Conservation (phyloP, 2,329 filamentous ascomycete species). For the Orbilia ellipsospora region DNA sequence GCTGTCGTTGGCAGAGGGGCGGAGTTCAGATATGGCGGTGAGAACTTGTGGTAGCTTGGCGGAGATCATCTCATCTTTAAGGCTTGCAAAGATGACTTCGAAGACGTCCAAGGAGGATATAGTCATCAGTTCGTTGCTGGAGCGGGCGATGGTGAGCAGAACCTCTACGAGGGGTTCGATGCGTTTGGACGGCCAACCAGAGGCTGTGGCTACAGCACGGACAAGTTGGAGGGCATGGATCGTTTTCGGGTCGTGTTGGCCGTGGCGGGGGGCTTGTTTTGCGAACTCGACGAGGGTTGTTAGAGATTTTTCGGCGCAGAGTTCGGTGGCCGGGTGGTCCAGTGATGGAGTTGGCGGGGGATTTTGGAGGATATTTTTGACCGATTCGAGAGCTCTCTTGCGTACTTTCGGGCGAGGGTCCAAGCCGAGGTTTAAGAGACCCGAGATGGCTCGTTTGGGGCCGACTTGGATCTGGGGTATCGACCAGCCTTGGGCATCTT, state of each 20-base stretch:
- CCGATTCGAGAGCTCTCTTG: conserved; percentile 89
- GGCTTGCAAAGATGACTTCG: conserved; percentile 92
- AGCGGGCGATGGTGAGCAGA: conserved; percentile 85
- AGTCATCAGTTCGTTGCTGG: conserved; percentile 93
- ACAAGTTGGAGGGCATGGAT: conserved; percentile 93
- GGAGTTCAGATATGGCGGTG: conserved; percentile 78
- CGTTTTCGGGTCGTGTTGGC: conserved; percentile 82
- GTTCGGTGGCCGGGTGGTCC: conserved; percentile 93
- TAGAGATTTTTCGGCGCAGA: conserved; percentile 92
- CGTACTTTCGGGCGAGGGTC: conserved; percentile 93
- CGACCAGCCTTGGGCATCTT: conserved; percentile 89
- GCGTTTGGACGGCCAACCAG: conserved; percentile 96
- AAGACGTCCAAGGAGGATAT: conserved; percentile 98
- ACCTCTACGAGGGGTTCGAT: conserved; percentile 92
- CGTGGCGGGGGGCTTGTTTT: conserved; percentile 75
- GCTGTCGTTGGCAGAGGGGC: conserved; percentile 90
- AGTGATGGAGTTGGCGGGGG: conserved; percentile 90
- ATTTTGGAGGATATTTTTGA: conserved; percentile 82
- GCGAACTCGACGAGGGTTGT: conserved; percentile 81
- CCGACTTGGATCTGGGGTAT: conserved; percentile 83
- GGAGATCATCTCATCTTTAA: conserved; percentile 87
- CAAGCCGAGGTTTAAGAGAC: conserved; percentile 82
- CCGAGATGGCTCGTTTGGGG: conserved; percentile 86
- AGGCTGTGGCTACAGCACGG: conserved; percentile 88
- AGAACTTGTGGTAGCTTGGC: conserved; percentile 84